phyloP scores from a whole-genome alignment of 1,284 basidiomycete species.

The Ceratobasidium sp. region DNA sequence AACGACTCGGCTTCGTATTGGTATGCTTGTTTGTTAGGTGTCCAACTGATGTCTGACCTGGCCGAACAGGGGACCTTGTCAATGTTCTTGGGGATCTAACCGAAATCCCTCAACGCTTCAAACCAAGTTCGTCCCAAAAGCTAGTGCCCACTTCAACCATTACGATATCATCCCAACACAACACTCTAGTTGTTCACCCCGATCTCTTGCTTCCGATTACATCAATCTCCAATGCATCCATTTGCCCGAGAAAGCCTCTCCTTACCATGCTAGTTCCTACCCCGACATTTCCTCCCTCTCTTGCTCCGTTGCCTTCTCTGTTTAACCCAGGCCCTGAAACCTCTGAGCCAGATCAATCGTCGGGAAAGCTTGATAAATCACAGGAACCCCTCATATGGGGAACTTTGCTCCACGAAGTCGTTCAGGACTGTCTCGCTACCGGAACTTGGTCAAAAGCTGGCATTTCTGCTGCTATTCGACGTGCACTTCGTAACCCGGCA shows the following conservation, averaged over 20 bases:
- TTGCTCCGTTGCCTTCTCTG: slow-evolving; percentile 61
- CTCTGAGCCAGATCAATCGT: slow-evolving; percentile 55
- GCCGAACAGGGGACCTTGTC: slow-evolving; percentile 69
- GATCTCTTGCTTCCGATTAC: slow-evolving; percentile 91
- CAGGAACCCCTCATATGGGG: slow-evolving; percentile 67
- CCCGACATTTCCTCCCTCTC: slow-evolving; percentile 43
- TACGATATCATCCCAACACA: slow-evolving; percentile 61
- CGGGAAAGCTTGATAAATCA: slow-evolving; percentile 53
- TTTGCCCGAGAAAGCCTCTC: slow-evolving; percentile 83
- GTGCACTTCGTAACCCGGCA: slow-evolving; percentile 55
- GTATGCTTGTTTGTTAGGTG: slow-evolving; percentile 51
- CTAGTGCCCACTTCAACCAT: slow-evolving; percentile 59
- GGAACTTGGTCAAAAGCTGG: slow-evolving; percentile 66
- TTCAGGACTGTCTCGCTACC: slow-evolving; percentile 75
- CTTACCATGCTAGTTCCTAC: slow-evolving; percentile 61
- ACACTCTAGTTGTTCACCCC: slow-evolving; percentile 83
- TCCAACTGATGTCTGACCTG: slow-evolving; percentile 10
- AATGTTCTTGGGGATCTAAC: slow-evolving; percentile 55
- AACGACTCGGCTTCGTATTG: slow-evolving; percentile 60
- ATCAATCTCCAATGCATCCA: slow-evolving; percentile 78
- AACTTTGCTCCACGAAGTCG: slow-evolving; percentile 86
- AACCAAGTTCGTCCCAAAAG: slow-evolving; percentile 60
- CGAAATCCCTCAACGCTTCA: neutral
- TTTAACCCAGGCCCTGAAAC: slow-evolving; percentile 52
- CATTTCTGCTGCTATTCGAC: slow-evolving; percentile 64